Evolutionary conservation across 306 rosid genomes (phyloP), one percentile per base, ranked within the genome.

Genomic region (Cercis canadensis): DNA sequence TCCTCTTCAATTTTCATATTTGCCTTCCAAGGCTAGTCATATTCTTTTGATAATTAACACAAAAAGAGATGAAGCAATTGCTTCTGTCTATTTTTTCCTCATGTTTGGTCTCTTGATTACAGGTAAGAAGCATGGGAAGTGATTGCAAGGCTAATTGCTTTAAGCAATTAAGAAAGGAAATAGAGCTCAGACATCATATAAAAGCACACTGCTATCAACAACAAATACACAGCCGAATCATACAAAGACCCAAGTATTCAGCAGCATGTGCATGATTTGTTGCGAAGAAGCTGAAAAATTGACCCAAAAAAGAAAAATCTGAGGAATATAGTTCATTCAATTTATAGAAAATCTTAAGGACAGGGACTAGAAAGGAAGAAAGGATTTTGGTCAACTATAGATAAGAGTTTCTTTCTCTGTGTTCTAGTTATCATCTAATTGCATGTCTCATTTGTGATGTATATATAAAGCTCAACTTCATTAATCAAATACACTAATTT

Each of bases 51-150:
- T 60, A 68, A 70, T 44, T 60, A 21, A 41, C 34, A 29, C 14
- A 18, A n/a, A n/a, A n/a, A n/a, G 11, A 33, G 44, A 58, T n/a
- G 70, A 40, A 59, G 24, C 62, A 51, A 19, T 14, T 41, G 15
- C 15, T 53, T 62, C 13, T 53, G 47, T 51, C 39, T 15, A n/a
- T n/a, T 43, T 50, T 15, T 36, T 36, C n/a, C n/a, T n/a, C n/a
- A n/a, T n/a, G n/a, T n/a, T n/a, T n/a, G n/a, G n/a, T n/a, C n/a
- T n/a, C n/a, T n/a, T n/a, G n/a, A 65, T 61, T 77, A 81, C 86
- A 90, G 95, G 87, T 49, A 88, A 85, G 72, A 90, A 70, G 85
- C 71, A 54, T 40, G 87, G 84, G 66, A 86, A 80, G 75, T 72
- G 78, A 56, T 46, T 61, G 49, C 45, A 68, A 69, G 62, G 74